Conservation (phyloP, 495 filamentous ascomycete genomes). For the Clohesyomyces aquaticus region DNA sequence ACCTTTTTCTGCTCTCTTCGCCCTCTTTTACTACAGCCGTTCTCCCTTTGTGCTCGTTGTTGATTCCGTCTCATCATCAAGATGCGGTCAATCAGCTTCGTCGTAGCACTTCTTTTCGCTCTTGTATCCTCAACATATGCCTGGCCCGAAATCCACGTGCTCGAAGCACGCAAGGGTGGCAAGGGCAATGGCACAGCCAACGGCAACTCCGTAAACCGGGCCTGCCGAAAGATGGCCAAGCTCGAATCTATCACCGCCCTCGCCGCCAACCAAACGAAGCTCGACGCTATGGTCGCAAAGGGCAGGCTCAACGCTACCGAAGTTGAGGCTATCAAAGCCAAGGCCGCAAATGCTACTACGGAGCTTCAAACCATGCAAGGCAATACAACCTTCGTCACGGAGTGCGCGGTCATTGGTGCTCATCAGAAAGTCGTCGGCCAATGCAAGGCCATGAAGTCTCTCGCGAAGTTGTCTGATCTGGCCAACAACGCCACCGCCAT, state of each 20-base stretch:
- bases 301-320: conserved; percentile 20
- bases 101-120: conserved; percentile 23
- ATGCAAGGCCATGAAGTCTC: conserved; percentile 21
- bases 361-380: conserved; percentile 18
- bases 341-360: conserved; percentile 18
- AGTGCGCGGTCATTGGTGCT: conserved; percentile 29
- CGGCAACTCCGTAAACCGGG: conserved; percentile 25
- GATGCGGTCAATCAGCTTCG: conserved; percentile 28
- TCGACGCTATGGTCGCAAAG: conserved; percentile 22
- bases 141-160: conserved; percentile 11
- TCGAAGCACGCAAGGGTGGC: conserved; percentile 18
- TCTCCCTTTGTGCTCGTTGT: background rate
- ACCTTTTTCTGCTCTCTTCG: conserved; percentile 10
- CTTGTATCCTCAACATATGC: conserved; percentile 17
- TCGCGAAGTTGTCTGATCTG: conserved; percentile 17
- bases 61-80: background rate
- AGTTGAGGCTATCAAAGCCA: conserved; percentile 22
- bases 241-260: conserved; percentile 23
- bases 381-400: conserved; percentile 27
- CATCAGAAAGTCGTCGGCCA: conserved; percentile 23
- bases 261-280: conserved; percentile 27
- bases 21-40: conserved; percentile 1
- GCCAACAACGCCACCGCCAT: conserved; percentile 29
- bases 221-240: conserved; percentile 18
- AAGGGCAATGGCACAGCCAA: conserved; percentile 19